Conservation (phyloP, 164 flowering plant species). For the Paratinospora sagittata region DNA sequence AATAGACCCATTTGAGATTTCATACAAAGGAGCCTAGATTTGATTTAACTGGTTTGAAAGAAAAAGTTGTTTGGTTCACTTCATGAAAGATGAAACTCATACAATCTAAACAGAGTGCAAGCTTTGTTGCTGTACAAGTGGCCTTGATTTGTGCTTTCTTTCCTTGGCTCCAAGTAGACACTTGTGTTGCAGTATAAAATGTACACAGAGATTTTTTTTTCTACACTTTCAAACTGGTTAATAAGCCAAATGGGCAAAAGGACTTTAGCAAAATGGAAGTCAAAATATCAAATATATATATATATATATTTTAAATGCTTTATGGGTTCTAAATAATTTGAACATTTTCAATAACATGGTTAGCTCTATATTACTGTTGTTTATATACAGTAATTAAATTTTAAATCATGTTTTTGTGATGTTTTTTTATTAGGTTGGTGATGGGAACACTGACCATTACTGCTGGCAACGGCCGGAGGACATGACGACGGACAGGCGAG, state of each 20-base stretch:
- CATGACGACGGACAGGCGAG: constrained; percentile 78
- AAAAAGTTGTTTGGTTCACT: no score
- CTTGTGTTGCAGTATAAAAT: no score
- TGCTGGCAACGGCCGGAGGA: constrained; percentile 99
- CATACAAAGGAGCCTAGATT: background rate
- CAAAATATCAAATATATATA: no score
- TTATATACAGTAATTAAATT: background rate
- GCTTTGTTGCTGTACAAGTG: no score
- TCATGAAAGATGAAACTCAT: no score
- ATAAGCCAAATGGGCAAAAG: background rate
- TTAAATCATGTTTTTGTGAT: background rate
- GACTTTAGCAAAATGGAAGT: background rate
- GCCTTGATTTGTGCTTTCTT: no score
- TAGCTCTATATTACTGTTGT: background rate
- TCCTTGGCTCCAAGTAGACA: no score
- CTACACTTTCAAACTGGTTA: background rate
- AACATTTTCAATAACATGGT: background rate
- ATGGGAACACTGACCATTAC: constrained; percentile 79
- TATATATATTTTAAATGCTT: no score
- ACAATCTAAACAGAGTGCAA: no score
- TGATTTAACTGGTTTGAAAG: background rate
- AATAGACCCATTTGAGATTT: no score
- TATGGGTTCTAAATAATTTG: background rate
- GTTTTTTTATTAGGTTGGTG: constrained; percentile 66
- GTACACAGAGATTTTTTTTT: no score